phyloP scores from a whole-genome alignment of 441 rosid species.

The Lepidium campestre region DNA sequence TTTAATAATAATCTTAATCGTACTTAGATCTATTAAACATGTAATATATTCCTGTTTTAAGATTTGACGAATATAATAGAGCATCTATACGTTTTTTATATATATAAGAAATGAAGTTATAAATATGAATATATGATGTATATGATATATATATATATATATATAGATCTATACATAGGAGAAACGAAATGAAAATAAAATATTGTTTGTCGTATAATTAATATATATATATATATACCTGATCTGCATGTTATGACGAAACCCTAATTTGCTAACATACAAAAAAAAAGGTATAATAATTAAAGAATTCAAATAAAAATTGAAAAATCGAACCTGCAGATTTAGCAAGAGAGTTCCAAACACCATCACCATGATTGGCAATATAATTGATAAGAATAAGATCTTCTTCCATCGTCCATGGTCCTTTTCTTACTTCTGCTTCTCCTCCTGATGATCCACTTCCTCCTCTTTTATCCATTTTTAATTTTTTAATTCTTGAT shows the following conservation, averaged over 20 bases:
- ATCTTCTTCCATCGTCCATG: constrained; percentile 99
- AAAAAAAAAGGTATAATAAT: neutral
- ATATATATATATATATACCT: neutral
- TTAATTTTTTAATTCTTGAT: neutral
- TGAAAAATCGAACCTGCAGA: constrained; percentile 58
- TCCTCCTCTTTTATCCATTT: constrained; percentile 40
- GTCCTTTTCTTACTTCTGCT: constrained; percentile 89
- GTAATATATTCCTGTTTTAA: too few relatives aligned
- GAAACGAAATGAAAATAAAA: neutral
- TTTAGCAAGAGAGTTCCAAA: constrained; percentile 94
- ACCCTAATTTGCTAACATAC: constrained; percentile 12
- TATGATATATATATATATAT: too few relatives aligned
- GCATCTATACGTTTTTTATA: neutral
- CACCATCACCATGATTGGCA: constrained; percentile 94
- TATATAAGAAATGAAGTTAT: neutral
- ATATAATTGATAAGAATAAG: constrained; percentile 87
- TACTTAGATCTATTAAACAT: too few relatives aligned
- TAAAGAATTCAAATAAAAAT: neutral
- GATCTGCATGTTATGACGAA: constrained; percentile 10
- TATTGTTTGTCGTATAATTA: neutral
- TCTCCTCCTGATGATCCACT: constrained; percentile 38
- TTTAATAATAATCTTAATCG: too few relatives aligned
- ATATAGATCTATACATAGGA: neutral
- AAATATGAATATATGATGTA: neutral
- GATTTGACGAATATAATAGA: neutral